Conservation (phyloP, 805 yeast species). For the Zygosaccharomyces gambellarensis region DNA sequence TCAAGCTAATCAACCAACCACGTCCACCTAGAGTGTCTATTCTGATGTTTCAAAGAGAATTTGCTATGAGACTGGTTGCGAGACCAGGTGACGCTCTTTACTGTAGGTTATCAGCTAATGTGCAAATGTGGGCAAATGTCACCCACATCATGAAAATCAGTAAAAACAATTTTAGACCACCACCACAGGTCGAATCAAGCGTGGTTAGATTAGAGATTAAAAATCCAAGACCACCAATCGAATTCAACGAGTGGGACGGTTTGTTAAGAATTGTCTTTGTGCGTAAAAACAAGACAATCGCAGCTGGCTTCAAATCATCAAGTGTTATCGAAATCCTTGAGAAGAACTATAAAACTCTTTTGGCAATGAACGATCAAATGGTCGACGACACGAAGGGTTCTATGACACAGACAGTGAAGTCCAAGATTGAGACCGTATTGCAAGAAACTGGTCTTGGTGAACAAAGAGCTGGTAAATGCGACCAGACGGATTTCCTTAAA, state of each 20-base stretch:
- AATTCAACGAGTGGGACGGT: slow-evolving; percentile 97
- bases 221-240: slow-evolving; percentile 88
- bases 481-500: slow-evolving; percentile 87
- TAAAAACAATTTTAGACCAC: slow-evolving; percentile 92
- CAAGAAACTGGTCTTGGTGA: slow-evolving; percentile 75
- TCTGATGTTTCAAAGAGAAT: slow-evolving; percentile 96
- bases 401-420: slow-evolving; percentile 47
- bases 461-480: slow-evolving; percentile 88
- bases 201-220: slow-evolving; percentile 93
- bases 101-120: slow-evolving; percentile 91
- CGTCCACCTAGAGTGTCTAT: slow-evolving; percentile 92
- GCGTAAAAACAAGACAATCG: slow-evolving; percentile 86
- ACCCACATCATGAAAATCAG: slow-evolving; percentile 99
- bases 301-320: slow-evolving; percentile 84
- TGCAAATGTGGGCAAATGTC: slow-evolving; percentile 99
- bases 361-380: slow-evolving; percentile 47
- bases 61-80: slow-evolving; percentile 88
- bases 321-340: slow-evolving; percentile 78
- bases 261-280: slow-evolving; percentile 85
- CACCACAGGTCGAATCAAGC: slow-evolving; percentile 96
- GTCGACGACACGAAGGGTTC: slow-evolving; percentile 42
- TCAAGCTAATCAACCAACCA: slow-evolving; percentile 84
- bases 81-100: slow-evolving; percentile 94
- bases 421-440: slow-evolving; percentile 68
- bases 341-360: slow-evolving; percentile 77